These are phyloP conservation scores for Panaeolus cyanescens DNA, from an alignment of 768 basidiomycete species.

Conservation along the genomic window DNA sequence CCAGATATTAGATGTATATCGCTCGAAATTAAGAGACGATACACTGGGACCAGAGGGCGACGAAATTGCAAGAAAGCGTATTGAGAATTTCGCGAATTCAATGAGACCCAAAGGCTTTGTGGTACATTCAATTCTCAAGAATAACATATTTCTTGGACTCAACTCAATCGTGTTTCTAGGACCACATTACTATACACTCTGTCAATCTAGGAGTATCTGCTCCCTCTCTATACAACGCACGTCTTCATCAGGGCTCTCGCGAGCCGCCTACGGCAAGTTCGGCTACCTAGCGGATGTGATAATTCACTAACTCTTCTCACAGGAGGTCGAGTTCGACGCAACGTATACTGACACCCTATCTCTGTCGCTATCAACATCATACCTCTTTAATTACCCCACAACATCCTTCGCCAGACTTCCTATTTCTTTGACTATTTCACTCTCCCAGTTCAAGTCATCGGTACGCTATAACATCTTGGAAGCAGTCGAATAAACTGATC, in stretches of 20 bases:
- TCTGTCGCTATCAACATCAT: conserved; percentile 80
- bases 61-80: conserved; percentile 75
- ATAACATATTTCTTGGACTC: conserved; percentile 2
- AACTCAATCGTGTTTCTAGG: conserved; percentile 44
- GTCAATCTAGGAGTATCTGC: conserved; percentile 82
- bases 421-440: conserved; percentile 76
- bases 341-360: conserved; percentile 84
- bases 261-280: conserved; percentile 19
- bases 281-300: background rate
- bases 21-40: conserved; percentile 75
- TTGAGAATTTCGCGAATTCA: conserved; percentile 82
- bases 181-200: conserved; percentile 83
- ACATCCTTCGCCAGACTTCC: conserved; percentile 81
- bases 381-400: conserved; percentile 84
- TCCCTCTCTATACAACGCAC: conserved; percentile 75
- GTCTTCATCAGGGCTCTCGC: conserved; percentile 32
- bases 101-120: conserved; percentile 71
- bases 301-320: conserved; percentile 7
- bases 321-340: conserved; percentile 85
- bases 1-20: conserved; percentile 73
- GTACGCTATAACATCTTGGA: conserved; percentile 38
- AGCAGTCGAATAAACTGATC: background rate
- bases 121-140: conserved; percentile 39
- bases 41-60: conserved; percentile 74
- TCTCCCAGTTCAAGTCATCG: conserved; percentile 71